These are phyloP conservation scores for Trypanosoma vivax DNA, from an alignment of 208 protist species.

Conservation along the genomic window DNA sequence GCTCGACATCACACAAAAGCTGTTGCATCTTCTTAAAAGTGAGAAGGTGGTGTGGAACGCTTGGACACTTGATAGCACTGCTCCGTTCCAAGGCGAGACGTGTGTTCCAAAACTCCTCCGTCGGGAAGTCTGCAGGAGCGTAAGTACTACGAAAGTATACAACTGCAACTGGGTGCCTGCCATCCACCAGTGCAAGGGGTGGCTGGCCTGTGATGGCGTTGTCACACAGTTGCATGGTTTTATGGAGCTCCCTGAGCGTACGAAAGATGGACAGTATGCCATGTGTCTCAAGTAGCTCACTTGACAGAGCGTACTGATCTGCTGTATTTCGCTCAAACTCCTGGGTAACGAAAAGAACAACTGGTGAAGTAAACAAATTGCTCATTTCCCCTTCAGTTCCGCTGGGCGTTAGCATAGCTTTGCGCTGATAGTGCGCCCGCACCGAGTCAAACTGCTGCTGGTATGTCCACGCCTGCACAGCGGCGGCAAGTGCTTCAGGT, in stretches of 20 bases:
- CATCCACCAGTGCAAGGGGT: slow-evolving; percentile 65
- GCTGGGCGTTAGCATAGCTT: not conserved
- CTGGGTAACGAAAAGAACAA: slow-evolving; percentile 92
- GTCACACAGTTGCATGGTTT: slow-evolving; percentile 29
- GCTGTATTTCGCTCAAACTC: slow-evolving; percentile 88
- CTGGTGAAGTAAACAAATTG: slow-evolving; percentile 17
- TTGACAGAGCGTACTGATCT: slow-evolving; percentile 88
- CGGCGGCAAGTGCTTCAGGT: slow-evolving; percentile 33
- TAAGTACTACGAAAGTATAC: slow-evolving; percentile 93
- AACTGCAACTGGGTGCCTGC: slow-evolving; percentile 61
- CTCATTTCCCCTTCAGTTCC: slow-evolving; percentile 7
- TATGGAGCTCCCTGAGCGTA: slow-evolving; percentile 73
- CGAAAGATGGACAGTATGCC: slow-evolving; percentile 73
- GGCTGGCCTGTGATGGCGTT: not conserved
- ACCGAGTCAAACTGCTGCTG: slow-evolving; percentile 8
- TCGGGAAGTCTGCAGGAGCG: slow-evolving; percentile 85
- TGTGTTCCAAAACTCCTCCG: slow-evolving; percentile 63
- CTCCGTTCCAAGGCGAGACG: slow-evolving; percentile 70
- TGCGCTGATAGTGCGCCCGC: not conserved
- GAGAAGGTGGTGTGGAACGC: slow-evolving; percentile 90
- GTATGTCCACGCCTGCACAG: slow-evolving; percentile 34
- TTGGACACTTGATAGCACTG: slow-evolving; percentile 93
- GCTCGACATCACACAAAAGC: slow-evolving; percentile 65
- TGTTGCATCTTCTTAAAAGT: slow-evolving; percentile 96
- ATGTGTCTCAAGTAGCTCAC: slow-evolving; percentile 69